Evolutionary conservation across 371 early-diverging fungal species (phyloP), one percentile per base, ranked within the genome.

Genomic region (Polyrhizophydium stewartii): DNA sequence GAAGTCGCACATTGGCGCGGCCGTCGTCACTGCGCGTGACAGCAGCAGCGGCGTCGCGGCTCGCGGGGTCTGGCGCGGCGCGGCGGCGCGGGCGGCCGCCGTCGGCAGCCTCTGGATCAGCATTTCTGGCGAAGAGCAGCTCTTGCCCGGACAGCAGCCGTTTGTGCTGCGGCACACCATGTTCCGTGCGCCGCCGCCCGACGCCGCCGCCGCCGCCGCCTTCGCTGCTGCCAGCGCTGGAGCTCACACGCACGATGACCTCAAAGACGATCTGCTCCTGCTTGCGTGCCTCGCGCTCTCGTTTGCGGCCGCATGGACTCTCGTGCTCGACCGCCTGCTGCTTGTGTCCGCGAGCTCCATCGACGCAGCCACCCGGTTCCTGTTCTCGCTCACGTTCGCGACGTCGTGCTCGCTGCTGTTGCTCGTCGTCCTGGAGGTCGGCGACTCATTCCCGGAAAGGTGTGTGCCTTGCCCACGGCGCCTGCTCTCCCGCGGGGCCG

Each of bases 371-470:
- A 87, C 86, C 5, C 85, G 89, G 49, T 60, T 82, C 16, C 69
- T 89, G n/a, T 94, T 93, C 63, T 83, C 92, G 3, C 65, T 86
- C 21, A 87, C 90, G n/a, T 75, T 93, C 50, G 85, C 89, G 31
- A 79, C 82, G 61, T 85, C 89, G 30, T 87, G 92, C 66, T 81
- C 83, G 31, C 78, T 94, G 55, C 89, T 94, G 65, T 80, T 92
- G 63, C 79, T 93, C 47, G 81, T 94, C 17, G 83, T 93, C 55
- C 83, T 92, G 61, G 94, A 92, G 61, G 91, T 94, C 57, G 74
- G 78, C 30, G 85, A 85, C 1, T 58, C 90, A 5, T 12, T 41
- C 28, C 17, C 38, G 27, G 46, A 7, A 41, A 24, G n/a, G 28
- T 22, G 24, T 3, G 32, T 43, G 46, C 13, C 27, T 16, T 25